Conservation (phyloP, 2,329 filamentous ascomycete genomes). For the Stromatinia cepivora region DNA sequence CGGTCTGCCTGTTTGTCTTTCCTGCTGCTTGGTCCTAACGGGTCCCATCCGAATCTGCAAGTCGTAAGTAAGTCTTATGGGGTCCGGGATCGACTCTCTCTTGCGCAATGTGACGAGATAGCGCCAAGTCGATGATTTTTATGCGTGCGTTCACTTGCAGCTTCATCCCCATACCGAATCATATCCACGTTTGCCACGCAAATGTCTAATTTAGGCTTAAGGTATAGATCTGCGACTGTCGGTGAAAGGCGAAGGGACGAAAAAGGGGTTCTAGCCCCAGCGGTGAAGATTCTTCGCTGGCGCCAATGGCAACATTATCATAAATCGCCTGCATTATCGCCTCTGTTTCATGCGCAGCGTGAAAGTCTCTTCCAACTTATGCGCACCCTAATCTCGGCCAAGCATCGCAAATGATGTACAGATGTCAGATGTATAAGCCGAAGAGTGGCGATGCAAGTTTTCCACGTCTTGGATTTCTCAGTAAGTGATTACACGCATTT, state of each 20-base stretch:
- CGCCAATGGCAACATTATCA: conserved; percentile 13
- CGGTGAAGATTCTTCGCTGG: conserved; percentile 23
- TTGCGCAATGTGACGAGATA: conserved; percentile 26
- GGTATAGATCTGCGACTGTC: conserved; percentile 13
- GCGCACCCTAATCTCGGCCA: background rate
- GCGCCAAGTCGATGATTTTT: conserved; percentile 18
- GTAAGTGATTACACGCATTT: background rate
- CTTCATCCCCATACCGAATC: conserved; percentile 18
- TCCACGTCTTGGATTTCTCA: background rate
- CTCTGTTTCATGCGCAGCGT: conserved; percentile 8
- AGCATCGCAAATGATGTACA: conserved; percentile 12
- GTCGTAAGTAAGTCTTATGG: conserved; percentile 16
- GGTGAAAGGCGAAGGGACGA: conserved; percentile 20
- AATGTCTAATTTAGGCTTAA: conserved; percentile 6
- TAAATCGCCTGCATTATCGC: conserved; percentile 4
- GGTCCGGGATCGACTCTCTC: conserved; percentile 18
- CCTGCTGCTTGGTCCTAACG: conserved; percentile 8
- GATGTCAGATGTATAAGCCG: background rate
- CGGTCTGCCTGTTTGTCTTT: conserved; percentile 22
- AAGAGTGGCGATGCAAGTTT: conserved; percentile 5
- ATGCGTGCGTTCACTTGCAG: conserved; percentile 23
- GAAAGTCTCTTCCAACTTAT: background rate
- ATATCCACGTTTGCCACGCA: conserved; percentile 19
- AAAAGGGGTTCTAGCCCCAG: conserved; percentile 18
- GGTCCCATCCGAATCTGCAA: conserved; percentile 23